Base-by-base conservation (phyloP, 441 rosid species). In the Aquilaria agallochum region DNA sequence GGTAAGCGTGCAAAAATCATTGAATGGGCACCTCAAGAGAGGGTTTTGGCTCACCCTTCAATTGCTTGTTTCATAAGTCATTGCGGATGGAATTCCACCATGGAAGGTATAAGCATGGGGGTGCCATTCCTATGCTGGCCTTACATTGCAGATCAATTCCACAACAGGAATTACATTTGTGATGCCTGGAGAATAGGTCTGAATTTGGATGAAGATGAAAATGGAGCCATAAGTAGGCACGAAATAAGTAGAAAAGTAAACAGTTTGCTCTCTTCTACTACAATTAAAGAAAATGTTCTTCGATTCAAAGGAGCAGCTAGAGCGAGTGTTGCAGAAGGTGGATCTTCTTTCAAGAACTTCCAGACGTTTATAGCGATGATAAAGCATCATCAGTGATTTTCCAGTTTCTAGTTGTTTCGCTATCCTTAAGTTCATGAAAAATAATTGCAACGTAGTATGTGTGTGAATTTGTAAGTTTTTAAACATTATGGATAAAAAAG, bases 331-430 rank as follows among this genome's bases (percentile, higher is more conserved):
- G 64, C 71, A 11, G 20, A 5, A 0, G 77, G 77, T 3, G 85
- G 88, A 5, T 72, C 82, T 14, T 80, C 85, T 9, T 78, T 72
- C 56, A 46, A 58, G 70, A 74, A 76, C 56, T 72, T 80, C 49
- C 70, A 68, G 69, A 9, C 40, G 31, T 69, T 83, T 1, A 74
- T 76, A 11, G 56, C 76, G 12, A 76, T 78, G 60, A 76, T 76
- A 34, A 34, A 34, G 40, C 4, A 34, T 53, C 40, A 3, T 6
- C 40, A 34, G 0, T 34, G 40, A 34, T 20, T 20, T 20, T 20
- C 27, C 27, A 20, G 27, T 20, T 20, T 20, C 27, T 20, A 20
- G 27, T 20, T 20, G 27, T 1, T 20, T 20, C 27, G 27, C 27
- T 20, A 20, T 20, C 27, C 1, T 20, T 20, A 20, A 20, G 27